These are phyloP conservation scores for Suhomyces prunicola DNA, from an alignment of 805 yeast species.

Conservation along the genomic window DNA sequence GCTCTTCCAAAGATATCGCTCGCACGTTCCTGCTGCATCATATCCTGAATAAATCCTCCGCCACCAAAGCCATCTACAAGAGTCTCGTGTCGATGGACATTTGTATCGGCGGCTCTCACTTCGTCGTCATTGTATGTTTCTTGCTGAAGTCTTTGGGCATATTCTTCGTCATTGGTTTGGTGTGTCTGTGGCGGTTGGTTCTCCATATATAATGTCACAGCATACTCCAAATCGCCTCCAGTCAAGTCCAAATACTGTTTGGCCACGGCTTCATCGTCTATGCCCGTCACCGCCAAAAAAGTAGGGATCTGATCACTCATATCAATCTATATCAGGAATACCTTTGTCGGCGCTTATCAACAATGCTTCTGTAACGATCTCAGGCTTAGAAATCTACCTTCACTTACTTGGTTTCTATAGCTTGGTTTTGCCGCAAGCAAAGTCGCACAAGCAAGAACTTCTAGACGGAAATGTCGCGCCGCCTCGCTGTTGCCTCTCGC, in stretches of 20 bases:
- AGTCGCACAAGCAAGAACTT: neutral
- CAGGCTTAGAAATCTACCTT: too few relatives aligned
- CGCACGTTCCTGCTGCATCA: constrained; percentile 14
- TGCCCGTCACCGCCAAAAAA: constrained; percentile 82
- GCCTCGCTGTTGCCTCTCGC: neutral
- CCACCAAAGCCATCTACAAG: constrained; percentile 47
- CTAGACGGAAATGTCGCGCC: neutral
- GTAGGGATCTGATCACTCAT: constrained; percentile 58
- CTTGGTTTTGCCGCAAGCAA: neutral
- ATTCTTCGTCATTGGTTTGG: constrained; percentile 42
- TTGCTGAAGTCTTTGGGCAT: constrained; percentile 61
- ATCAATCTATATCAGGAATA: neutral
- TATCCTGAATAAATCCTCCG: constrained; percentile 6
- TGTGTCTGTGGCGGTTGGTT: constrained; percentile 17
- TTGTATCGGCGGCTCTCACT: constrained; percentile 62
- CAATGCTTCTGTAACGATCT: neutral
- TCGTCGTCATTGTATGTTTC: constrained; percentile 50
- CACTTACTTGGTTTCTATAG: neutral
- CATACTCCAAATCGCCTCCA: constrained; percentile 74
- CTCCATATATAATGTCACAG: constrained; percentile 81
- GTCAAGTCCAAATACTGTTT: constrained; percentile 74
- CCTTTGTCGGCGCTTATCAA: neutral
- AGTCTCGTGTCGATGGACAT: constrained; percentile 75
- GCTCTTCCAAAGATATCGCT: constrained; percentile 49
- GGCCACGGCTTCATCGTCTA: constrained; percentile 65